Percentiles rank a stretch among this genome's conserved stretches.
These are phyloP conservation scores for Umbelopsis isabellina DNA, from an alignment of 192 early-diverging fungal genomes.

Conservation along the genomic window DNA sequence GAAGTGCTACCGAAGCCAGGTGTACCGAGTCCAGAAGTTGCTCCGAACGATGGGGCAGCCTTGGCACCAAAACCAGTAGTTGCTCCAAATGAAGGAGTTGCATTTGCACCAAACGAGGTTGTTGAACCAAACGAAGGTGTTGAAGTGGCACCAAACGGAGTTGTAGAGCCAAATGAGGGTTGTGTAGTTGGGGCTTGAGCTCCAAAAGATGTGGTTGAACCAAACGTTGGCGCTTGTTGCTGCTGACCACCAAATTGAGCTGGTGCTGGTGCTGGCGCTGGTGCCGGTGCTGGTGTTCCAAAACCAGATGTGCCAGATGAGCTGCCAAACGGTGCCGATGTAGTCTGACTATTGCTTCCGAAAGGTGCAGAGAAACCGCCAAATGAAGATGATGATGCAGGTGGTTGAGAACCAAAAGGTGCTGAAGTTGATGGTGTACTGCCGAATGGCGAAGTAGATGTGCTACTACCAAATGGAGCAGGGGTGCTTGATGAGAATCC, in stretches of 20 bases:
- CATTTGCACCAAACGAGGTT: not conserved
- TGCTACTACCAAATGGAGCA: constrained; percentile 9
- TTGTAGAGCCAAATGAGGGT: constrained; percentile 30
- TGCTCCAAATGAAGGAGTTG: not conserved
- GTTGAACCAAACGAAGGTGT: constrained; percentile 21
- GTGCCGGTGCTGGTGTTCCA: not conserved
- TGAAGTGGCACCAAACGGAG: constrained; percentile 13
- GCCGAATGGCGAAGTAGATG: not conserved
- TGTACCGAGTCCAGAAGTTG: not conserved
- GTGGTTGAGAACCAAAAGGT: constrained; percentile 21
- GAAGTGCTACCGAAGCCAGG: not conserved
- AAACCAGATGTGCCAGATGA: constrained; percentile 1
- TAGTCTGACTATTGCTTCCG: not conserved
- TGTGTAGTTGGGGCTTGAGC: not conserved
- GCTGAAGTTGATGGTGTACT: not conserved
- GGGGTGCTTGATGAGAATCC: not conserved
- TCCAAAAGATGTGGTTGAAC: constrained; percentile 6
- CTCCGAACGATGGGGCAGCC: not conserved
- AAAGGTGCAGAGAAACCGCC: constrained; percentile 1
- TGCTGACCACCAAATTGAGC: constrained; percentile 16
- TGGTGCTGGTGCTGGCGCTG: constrained; percentile 1
- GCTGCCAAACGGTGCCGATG: constrained; percentile 7
- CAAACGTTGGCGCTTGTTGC: constrained; percentile 23
- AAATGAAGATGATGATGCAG: constrained; percentile 10
- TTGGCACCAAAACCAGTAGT: not conserved